These are phyloP conservation scores for Boletus tylopilopsis DNA, from an alignment of 768 basidiomycete species.

Conservation along the genomic window DNA sequence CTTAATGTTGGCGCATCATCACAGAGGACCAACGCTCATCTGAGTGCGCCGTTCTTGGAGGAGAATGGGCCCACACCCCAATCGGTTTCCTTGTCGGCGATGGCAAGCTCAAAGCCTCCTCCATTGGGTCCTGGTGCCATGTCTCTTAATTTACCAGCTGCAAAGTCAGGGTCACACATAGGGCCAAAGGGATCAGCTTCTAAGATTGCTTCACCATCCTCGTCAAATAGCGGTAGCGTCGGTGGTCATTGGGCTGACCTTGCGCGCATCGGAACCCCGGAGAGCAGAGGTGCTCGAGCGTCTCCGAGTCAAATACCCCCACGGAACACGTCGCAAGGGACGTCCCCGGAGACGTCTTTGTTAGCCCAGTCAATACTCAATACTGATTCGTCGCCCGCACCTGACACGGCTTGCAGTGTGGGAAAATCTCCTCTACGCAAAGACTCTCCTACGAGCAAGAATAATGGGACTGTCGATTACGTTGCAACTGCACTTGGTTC, in stretches of 20 bases:
- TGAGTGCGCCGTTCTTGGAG: conserved; percentile 10
- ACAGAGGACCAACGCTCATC: conserved; percentile 9
- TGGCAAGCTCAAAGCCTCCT: conserved; percentile 3
- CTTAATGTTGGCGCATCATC: conserved; percentile 4
- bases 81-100: conserved; percentile 1
- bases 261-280: conserved; percentile 18
- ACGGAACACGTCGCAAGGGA: conserved; percentile 5
- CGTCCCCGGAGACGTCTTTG: conserved; percentile 1
- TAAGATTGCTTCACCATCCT: conserved; percentile 11
- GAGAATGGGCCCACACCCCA: conserved; percentile 14
- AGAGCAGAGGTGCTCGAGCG: conserved; percentile 5
- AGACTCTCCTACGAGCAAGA: conserved; percentile 8
- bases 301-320: conserved; percentile 8
- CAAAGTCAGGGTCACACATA: conserved; percentile 9
- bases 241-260: conserved; percentile 8
- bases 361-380: conserved; percentile 18
- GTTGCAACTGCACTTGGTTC: conserved; percentile 23
- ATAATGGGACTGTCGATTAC: conserved; percentile 18
- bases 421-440: conserved; percentile 15
- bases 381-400: conserved; percentile 1
- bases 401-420: conserved; percentile 14
- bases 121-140: conserved; percentile 13
- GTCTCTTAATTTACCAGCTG: conserved; percentile 13
- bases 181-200: conserved; percentile 3
- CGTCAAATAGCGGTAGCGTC: background rate